These are phyloP conservation scores for Agaricus blazei DNA, from an alignment of 768 basidiomycete species.

Conservation along the genomic window DNA sequence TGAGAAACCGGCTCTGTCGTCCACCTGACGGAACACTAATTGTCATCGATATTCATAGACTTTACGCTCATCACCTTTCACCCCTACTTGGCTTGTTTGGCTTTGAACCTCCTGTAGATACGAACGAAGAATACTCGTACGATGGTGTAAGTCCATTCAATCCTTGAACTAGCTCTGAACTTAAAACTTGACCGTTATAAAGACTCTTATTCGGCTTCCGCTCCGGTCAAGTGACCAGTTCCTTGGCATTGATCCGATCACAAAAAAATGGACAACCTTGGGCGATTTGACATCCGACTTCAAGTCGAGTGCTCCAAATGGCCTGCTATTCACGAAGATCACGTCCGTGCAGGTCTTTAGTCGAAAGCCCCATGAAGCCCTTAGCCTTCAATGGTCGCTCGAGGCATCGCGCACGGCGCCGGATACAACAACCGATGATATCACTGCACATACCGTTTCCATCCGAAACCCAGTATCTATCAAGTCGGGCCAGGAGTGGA, in stretches of 20 bases:
- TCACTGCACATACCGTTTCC: background rate
- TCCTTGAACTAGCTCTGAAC: background rate
- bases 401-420: slow-evolving; percentile 14
- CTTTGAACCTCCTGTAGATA: slow-evolving; percentile 19
- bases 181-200: background rate
- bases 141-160: background rate
- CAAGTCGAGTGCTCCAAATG: slow-evolving; percentile 24
- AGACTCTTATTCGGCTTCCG: slow-evolving; percentile 46
- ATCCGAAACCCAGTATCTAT: background rate
- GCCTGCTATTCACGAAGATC: slow-evolving; percentile 36
- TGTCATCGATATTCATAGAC: slow-evolving; percentile 19
- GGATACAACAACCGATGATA: background rate
- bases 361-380: slow-evolving; percentile 15
- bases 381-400: slow-evolving; percentile 19
- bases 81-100: slow-evolving; percentile 30
- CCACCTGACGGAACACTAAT: background rate
- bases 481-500: slow-evolving; percentile 1
- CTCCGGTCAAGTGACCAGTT: slow-evolving; percentile 26
- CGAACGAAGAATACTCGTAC: background rate
- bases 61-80: slow-evolving; percentile 36
- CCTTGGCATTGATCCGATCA: slow-evolving; percentile 16
- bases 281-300: slow-evolving; percentile 27
- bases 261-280: slow-evolving; percentile 14
- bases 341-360: slow-evolving; percentile 20
- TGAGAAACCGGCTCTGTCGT: background rate